phyloP scores from a whole-genome alignment of 306 rosid genomes.

The Quercus rubra region DNA sequence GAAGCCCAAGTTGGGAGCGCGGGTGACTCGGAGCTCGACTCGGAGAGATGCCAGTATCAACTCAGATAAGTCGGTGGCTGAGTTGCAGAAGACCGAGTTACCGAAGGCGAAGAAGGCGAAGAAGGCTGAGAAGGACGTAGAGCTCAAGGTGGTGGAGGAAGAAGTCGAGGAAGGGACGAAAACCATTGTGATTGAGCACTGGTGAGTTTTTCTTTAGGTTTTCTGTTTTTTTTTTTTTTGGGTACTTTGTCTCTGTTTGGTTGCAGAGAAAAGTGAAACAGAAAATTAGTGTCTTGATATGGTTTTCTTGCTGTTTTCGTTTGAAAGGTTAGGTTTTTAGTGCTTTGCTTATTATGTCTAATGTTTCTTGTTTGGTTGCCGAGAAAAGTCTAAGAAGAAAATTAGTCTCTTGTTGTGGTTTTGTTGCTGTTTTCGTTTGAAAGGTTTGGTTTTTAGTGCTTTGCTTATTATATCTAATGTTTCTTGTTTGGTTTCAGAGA shows the following conservation, averaged over 20 bases:
- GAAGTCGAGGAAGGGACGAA: constrained; percentile 4
- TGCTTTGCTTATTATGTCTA: no score
- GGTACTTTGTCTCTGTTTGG: background rate
- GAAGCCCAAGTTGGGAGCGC: constrained; percentile 5
- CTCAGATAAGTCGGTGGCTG: background rate
- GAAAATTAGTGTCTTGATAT: background rate
- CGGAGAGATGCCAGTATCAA: constrained; percentile 8
- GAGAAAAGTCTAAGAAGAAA: background rate
- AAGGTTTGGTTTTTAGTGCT: no score
- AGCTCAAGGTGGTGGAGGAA: background rate
- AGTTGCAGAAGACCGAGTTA: background rate
- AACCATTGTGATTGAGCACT: constrained; percentile 48
- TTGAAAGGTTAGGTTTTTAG: background rate
- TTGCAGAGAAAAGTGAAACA: background rate
- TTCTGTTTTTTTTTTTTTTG: no score
- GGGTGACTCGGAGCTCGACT: constrained; percentile 30
- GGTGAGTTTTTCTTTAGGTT: constrained; percentile 22
- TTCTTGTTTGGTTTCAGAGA: background rate
- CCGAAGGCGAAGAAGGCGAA: background rate
- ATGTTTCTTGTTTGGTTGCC: background rate
- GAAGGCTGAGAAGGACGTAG: background rate
- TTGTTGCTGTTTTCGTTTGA: background rate
- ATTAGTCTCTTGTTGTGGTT: background rate
- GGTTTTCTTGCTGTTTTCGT: background rate
- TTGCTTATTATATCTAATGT: no score